Conservation (phyloP, 2,329 filamentous ascomycete genomes). For the Huntiella decipiens region DNA sequence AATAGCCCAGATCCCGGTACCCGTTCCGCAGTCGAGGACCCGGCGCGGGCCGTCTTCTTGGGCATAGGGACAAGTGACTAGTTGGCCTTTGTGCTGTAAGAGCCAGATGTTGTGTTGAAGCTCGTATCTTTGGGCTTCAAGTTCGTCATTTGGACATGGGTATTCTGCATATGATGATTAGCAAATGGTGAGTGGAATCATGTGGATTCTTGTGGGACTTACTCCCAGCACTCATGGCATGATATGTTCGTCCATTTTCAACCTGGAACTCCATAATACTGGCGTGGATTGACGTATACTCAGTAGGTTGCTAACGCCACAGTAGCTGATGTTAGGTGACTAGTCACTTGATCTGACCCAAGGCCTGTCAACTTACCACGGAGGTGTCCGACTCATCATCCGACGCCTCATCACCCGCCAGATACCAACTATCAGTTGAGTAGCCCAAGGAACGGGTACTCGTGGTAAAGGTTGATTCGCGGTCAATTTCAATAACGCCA, state of each 20-base stretch:
- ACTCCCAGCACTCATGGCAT: slow-evolving; percentile 18
- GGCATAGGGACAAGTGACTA: slow-evolving; percentile 16
- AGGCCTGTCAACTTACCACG: too few relatives aligned
- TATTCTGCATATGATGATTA: not conserved
- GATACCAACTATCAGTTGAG: too few relatives aligned
- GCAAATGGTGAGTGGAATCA: not conserved
- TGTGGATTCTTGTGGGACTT: not conserved
- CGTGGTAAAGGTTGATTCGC: too few relatives aligned
- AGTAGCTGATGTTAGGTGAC: too few relatives aligned
- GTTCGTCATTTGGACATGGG: not conserved
- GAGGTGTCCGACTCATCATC: too few relatives aligned
- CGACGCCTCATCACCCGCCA: too few relatives aligned
- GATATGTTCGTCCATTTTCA: slow-evolving; percentile 22
- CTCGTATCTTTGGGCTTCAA: slow-evolving; percentile 13
- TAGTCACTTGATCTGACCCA: too few relatives aligned
- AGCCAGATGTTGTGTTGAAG: slow-evolving; percentile 21
- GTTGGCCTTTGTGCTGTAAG: slow-evolving; percentile 18
- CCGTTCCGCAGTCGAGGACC: slow-evolving; percentile 28
- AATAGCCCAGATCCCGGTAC: slow-evolving; percentile 27
- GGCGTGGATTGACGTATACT: slow-evolving; percentile 16
- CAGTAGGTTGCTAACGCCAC: not conserved
- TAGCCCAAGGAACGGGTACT: too few relatives aligned
- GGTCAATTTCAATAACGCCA: too few relatives aligned
- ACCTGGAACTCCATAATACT: slow-evolving; percentile 20
- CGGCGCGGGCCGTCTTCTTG: slow-evolving; percentile 13